Conservation (phyloP, 768 basidiomycete genomes). For the Auricularia cornea region DNA sequence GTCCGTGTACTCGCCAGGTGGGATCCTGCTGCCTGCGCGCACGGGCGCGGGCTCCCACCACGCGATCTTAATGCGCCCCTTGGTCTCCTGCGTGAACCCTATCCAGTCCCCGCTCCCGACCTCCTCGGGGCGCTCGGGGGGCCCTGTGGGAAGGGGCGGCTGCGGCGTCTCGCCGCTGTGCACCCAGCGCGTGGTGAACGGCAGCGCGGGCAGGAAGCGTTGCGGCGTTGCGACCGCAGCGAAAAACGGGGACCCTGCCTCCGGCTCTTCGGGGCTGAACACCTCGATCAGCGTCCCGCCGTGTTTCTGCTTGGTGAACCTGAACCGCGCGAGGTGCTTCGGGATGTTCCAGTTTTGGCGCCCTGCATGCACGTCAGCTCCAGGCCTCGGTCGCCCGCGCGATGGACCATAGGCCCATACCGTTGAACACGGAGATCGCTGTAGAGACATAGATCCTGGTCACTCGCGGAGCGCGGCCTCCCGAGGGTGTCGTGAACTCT, state of each 20-base stretch:
- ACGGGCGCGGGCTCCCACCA: not conserved
- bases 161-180: not conserved
- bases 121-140: not conserved
- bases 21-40: not conserved
- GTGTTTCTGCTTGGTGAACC: constrained; percentile 4
- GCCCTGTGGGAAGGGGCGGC: constrained; percentile 3
- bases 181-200: constrained; percentile 2
- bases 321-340: constrained; percentile 10
- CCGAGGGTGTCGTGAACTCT: constrained; percentile 5
- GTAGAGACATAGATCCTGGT: constrained; percentile 11
- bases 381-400: not conserved
- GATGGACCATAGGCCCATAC: not conserved
- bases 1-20: not conserved
- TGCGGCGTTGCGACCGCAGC: not conserved
- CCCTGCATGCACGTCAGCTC: not conserved
- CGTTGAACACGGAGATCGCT: constrained; percentile 7
- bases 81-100: not conserved
- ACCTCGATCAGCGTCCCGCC: not conserved
- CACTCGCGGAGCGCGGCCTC: not conserved
- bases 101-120: not conserved
- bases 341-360: constrained; percentile 11
- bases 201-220: constrained; percentile 1
- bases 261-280: not conserved
- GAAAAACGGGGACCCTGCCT: constrained; percentile 1
- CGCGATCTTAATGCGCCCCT: not conserved